A percentile compares a stretch with the other conserved stretches of the same genome.
Conservation (phyloP, 192 early-diverging fungal species). For the Coemansia sp. region DNA sequence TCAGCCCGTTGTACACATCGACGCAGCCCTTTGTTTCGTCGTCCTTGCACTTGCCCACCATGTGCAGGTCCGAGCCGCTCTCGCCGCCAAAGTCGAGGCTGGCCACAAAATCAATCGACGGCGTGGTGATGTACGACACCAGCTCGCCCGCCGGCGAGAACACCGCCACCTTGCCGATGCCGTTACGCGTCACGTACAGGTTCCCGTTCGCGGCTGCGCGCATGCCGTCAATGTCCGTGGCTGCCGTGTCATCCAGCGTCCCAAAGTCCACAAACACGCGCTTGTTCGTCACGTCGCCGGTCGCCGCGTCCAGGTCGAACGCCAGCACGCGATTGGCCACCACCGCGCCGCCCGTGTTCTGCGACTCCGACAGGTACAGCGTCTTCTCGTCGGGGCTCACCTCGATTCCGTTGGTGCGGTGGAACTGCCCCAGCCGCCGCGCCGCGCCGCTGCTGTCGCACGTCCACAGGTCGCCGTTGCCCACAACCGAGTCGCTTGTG, state of each 20-base stretch:
- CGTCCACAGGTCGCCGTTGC: slow-evolving; percentile 55
- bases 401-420: slow-evolving; percentile 61
- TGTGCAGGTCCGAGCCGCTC: slow-evolving; percentile 43
- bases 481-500: slow-evolving; percentile 27
- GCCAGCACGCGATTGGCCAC: slow-evolving; percentile 50
- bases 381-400: slow-evolving; percentile 55
- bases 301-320: slow-evolving; percentile 44
- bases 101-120: slow-evolving; percentile 22
- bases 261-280: slow-evolving; percentile 52
- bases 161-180: slow-evolving; percentile 52
- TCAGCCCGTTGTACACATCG: slow-evolving; percentile 14
- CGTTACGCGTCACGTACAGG: slow-evolving; percentile 57
- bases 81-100: slow-evolving; percentile 57
- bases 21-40: slow-evolving; percentile 50
- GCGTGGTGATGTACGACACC: slow-evolving; percentile 24
- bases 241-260: slow-evolving; percentile 40
- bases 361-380: slow-evolving; percentile 58
- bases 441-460: slow-evolving; percentile 46
- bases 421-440: slow-evolving; percentile 26
- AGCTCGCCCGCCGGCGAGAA: slow-evolving; percentile 44
- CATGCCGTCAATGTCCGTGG: slow-evolving; percentile 58
- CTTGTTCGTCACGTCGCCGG: slow-evolving; percentile 25
- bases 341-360: slow-evolving; percentile 35
- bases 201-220: slow-evolving; percentile 54
- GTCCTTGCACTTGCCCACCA: slow-evolving; percentile 53